Conservation (phyloP, 2,329 filamentous ascomycete genomes). For the Epichloe scottii region DNA sequence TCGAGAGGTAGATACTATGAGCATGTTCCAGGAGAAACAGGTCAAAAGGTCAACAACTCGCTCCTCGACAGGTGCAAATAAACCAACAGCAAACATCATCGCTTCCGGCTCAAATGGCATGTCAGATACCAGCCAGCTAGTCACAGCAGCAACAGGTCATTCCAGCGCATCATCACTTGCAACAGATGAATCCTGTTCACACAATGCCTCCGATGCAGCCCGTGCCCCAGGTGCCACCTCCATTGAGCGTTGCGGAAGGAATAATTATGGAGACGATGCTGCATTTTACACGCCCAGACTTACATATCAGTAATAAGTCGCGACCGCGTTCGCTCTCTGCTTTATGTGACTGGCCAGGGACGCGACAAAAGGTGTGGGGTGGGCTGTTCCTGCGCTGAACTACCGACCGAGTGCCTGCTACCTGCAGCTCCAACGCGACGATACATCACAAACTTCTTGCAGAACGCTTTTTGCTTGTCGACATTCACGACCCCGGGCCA, state of each 20-base stretch:
- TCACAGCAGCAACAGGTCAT: not conserved
- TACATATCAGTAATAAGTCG: not conserved
- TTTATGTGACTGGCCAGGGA: not conserved
- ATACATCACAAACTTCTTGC: not conserved
- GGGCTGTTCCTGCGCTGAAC: not conserved
- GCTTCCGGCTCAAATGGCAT: not conserved
- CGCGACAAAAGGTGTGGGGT: not conserved
- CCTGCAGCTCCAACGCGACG: not conserved
- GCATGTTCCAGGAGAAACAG: conserved; percentile 14
- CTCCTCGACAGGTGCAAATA: not conserved
- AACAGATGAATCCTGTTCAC: not conserved
- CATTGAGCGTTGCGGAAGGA: too few species aligned
- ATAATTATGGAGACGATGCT: too few species aligned
- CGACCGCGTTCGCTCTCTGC: not conserved
- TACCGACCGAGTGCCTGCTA: not conserved
- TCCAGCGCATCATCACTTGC: not conserved
- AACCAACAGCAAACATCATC: not conserved
- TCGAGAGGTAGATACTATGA: conserved; percentile 15
- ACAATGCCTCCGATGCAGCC: not conserved
- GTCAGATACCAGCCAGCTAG: not conserved
- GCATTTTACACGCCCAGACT: too few species aligned
- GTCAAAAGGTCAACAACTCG: conserved; percentile 1
- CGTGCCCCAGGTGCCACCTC: too few species aligned
- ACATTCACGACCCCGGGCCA: not conserved
- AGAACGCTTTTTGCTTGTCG: not conserved